Conservation (phyloP, 257 asterid species). For the Dorcoceras hygrometricum region DNA sequence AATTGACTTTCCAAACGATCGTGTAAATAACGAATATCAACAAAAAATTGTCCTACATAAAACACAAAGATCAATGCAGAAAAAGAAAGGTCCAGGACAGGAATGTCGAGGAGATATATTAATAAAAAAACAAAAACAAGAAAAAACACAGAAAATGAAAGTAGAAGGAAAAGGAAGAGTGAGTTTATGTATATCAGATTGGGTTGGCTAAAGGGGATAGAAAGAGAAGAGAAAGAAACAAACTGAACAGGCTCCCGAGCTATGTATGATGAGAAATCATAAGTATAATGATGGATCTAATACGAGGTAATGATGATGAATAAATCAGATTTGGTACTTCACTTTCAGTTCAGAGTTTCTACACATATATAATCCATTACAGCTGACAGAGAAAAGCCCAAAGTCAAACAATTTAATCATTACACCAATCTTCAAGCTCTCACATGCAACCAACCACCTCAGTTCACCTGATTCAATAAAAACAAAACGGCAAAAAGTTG, state of each 20-base stretch:
- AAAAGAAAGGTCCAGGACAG: too few species aligned
- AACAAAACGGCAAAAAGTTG: neutral
- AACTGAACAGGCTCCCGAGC: constrained; percentile 27
- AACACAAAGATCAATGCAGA: too few species aligned
- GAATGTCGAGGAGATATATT: too few species aligned
- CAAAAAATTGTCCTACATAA: too few species aligned
- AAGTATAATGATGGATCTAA: constrained; percentile 25
- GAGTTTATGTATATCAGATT: too few species aligned
- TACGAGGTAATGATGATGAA: constrained; percentile 37
- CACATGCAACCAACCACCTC: constrained; percentile 20
- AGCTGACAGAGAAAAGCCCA: constrained; percentile 5
- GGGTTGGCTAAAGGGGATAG: too few species aligned
- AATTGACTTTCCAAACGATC: too few species aligned
- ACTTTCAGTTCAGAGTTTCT: constrained; percentile 19
- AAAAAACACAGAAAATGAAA: too few species aligned
- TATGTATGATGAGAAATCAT: constrained; percentile 33
- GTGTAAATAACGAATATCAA: too few species aligned
- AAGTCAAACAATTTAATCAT: constrained; percentile 33
- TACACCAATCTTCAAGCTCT: constrained; percentile 39
- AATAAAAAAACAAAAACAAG: too few species aligned
- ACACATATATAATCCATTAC: too few species aligned
- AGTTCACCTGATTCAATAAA: neutral
- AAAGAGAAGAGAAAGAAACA: constrained; percentile 31
- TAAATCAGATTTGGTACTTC: constrained; percentile 16
- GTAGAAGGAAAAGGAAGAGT: too few species aligned